phyloP scores from a whole-genome alignment of 805 yeast species.

The Suhomyces pyralidae region DNA sequence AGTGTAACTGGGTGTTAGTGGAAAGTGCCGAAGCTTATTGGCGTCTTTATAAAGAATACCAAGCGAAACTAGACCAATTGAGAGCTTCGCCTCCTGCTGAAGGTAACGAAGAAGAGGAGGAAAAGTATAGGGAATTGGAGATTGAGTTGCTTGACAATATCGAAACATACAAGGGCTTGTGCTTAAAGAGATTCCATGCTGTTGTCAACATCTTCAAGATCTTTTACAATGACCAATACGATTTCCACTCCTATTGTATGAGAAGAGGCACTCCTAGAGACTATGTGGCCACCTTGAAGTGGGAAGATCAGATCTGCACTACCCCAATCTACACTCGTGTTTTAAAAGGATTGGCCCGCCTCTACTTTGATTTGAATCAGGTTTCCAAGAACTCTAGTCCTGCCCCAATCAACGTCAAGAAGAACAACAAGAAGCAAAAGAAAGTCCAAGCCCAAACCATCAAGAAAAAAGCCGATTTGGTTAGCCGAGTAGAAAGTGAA shows the following conservation, averaged over 20 bases:
- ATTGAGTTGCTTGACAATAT: constrained; percentile 40
- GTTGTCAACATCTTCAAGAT: constrained; percentile 65
- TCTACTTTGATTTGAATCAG: constrained; percentile 46
- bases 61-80: constrained; percentile 15
- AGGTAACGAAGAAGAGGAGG: constrained; percentile 30
- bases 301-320: constrained; percentile 76
- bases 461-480: constrained; percentile 55
- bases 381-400: constrained; percentile 19
- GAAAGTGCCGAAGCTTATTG: constrained; percentile 83
- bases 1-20: constrained; percentile 82
- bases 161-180: constrained; percentile 57
- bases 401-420: constrained; percentile 15
- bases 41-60: constrained; percentile 47
- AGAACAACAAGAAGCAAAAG: constrained; percentile 49
- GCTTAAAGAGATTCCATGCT: constrained; percentile 74
- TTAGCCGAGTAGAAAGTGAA: constrained; percentile 42
- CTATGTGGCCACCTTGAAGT: constrained; percentile 67
- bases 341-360: constrained; percentile 56
- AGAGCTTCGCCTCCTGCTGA: constrained; percentile 13
- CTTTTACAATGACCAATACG: constrained; percentile 81
- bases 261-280: constrained; percentile 88
- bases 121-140: constrained; percentile 10
- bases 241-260: constrained; percentile 90
- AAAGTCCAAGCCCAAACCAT: constrained; percentile 49
- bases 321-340: constrained; percentile 75